Base-by-base conservation (phyloP, 1,139 yeast species). In the Magnusiomyces suaveolens region DNA sequence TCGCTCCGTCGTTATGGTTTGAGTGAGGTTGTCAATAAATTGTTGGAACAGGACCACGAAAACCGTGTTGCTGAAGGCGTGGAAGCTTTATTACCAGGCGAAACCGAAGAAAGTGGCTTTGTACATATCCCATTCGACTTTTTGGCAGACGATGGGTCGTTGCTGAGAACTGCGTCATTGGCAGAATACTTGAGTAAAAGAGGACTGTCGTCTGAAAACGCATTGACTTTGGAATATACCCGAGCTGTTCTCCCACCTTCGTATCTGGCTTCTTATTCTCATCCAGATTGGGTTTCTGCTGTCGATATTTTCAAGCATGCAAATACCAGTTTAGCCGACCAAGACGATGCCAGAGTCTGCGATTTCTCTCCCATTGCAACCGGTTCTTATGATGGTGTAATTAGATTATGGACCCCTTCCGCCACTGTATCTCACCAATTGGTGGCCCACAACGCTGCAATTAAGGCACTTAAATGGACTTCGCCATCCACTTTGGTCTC, bases 261-360 rank as follows among this genome's bases (percentile, higher is more conserved):
- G 44, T 90, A 82, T 66, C 75, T 89, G 60, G 89, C 95, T 12
- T 84, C 96, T 51, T 92, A 84, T 70, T 81, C 84, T 64, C 90
- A 90, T 66, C 96, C 90, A 60, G 99, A 92, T 71, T 92, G 99
- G 99, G 82, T 94, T 38, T 86, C 96, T 10, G 79, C 95, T 0
- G 77, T 90, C 48, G 81, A 82, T 64, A 70, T 82, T 38, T 58
- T 57, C 32, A 54, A 56, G n/a, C 51, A 46, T 18, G 56, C 47
- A 43, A 57, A 46, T 44, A 43, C 48, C 16, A 24, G 32, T 24
- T 16, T 23, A 3, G 29, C 14, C 2, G 44, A 51, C 24, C 18
- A 36, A 6, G 51, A 54, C 16, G n/a, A 43, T 73, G 67, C 41
- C 61, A 48, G 51, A 39, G 66, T 47, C 62, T 63, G 50, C 72